Conservation (phyloP, 75 land plant genomes). For the Chamaecyparis obtusa region DNA sequence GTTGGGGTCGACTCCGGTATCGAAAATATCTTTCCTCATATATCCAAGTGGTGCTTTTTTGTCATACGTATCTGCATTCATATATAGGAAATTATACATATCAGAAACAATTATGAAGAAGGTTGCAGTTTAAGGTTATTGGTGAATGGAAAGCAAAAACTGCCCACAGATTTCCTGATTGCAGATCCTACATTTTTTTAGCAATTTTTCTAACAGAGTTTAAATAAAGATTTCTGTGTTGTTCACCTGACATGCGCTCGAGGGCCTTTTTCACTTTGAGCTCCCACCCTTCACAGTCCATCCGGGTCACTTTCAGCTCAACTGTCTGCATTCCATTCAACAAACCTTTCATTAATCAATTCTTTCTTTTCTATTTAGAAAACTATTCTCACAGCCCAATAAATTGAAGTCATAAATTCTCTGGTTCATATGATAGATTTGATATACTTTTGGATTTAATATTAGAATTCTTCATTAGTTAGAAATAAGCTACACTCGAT, state of each 20-base stretch:
- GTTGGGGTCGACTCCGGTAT: not conserved
- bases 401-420: too few species aligned
- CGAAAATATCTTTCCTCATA: not conserved
- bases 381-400: not conserved
- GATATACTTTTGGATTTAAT: too few species aligned
- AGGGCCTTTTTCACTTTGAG: constrained; percentile 41
- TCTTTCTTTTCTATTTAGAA: too few species aligned
- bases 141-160: not conserved
- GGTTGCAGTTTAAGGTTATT: not conserved
- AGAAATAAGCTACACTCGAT: too few species aligned
- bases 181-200: not conserved
- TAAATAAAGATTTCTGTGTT: not conserved
- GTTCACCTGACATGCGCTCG: constrained; percentile 31
- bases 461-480: too few species aligned
- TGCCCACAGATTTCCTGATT: too few species aligned
- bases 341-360: too few species aligned
- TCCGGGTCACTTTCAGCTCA: constrained; percentile 39
- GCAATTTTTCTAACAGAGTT: not conserved
- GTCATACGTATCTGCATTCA: constrained; percentile 24
- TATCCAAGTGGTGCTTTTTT: constrained; percentile 41
- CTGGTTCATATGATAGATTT: too few species aligned
- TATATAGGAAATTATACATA: not conserved
- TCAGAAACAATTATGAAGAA: not conserved
- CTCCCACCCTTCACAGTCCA: constrained; percentile 67
- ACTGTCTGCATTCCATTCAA: constrained; percentile 19